phyloP scores from a whole-genome alignment of 139 green algal species.

The Chlamydomonas sphaeroides region DNA sequence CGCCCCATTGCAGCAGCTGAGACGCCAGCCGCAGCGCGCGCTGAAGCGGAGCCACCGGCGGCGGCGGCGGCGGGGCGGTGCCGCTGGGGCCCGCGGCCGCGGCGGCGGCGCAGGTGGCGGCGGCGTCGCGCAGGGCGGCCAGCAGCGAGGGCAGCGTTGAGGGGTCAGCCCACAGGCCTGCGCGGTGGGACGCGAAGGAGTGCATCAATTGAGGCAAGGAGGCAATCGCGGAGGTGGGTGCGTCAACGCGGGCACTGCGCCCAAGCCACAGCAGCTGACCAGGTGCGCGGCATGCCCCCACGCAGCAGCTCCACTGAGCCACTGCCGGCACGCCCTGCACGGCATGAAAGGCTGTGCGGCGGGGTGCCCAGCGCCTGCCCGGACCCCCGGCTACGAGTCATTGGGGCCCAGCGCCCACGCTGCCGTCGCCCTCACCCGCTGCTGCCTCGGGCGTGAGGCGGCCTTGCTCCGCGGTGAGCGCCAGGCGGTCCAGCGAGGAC shows the following conservation, averaged over 20 bases:
- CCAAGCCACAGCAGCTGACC: too few relatives aligned
- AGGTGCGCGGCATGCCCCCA: too few relatives aligned
- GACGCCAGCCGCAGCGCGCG: constrained; percentile 34
- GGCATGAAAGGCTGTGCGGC: too few relatives aligned
- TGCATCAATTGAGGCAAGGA: too few relatives aligned
- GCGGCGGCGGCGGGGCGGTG: constrained; percentile 2
- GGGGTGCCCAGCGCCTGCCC: too few relatives aligned
- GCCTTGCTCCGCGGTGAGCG: neutral
- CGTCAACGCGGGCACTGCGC: too few relatives aligned
- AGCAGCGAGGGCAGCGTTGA: constrained; percentile 46
- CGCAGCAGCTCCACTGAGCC: too few relatives aligned
- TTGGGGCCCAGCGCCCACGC: too few relatives aligned
- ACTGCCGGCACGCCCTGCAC: too few relatives aligned
- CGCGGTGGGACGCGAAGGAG: too few relatives aligned
- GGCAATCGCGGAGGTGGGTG: too few relatives aligned
- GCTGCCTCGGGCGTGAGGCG: constrained; percentile 34
- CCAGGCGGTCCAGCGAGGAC: constrained; percentile 28
- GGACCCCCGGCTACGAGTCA: too few relatives aligned
- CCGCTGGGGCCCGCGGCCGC: neutral
- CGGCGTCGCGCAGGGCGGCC: constrained; percentile 34
- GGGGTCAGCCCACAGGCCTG: constrained; percentile 44
- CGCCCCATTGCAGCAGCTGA: constrained; percentile 49
- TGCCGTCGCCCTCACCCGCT: neutral
- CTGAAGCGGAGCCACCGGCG: constrained; percentile 6
- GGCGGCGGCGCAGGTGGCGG: constrained; percentile 1